Evolutionary conservation across 1,284 basidiomycete species (phyloP).

Genomic region (Gymnopus androsaceus): DNA sequence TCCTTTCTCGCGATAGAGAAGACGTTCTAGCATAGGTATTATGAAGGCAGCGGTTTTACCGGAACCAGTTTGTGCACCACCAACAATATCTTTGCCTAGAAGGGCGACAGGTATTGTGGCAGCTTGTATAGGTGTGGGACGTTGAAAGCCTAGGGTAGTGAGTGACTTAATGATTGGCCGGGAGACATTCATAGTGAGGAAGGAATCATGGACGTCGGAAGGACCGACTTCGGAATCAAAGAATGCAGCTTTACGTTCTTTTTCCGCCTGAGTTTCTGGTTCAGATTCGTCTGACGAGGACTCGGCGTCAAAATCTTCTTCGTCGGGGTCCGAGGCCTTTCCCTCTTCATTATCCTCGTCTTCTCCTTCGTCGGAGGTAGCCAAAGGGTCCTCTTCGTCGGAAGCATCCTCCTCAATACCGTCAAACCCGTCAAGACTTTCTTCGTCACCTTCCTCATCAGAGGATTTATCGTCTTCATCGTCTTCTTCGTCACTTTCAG

Average conservation of each 20-base stretch:
- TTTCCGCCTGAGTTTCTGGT: constrained; percentile 70
- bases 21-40: constrained; percentile 90
- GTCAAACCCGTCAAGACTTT: constrained; percentile 19
- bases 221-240: constrained; percentile 67
- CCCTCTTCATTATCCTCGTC: constrained; percentile 42
- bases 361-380: constrained; percentile 45
- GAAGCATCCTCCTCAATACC: constrained; percentile 32
- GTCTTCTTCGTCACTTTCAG: constrained; percentile 38
- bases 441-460: constrained; percentile 39
- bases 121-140: constrained; percentile 94
- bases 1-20: constrained; percentile 86
- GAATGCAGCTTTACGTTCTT: constrained; percentile 82
- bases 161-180: constrained; percentile 88
- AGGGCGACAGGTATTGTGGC: constrained; percentile 92
- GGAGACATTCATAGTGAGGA: constrained; percentile 86
- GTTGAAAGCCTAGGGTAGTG: constrained; percentile 77
- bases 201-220: constrained; percentile 60
- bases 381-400: constrained; percentile 43
- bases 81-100: constrained; percentile 93
- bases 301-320: constrained; percentile 33
- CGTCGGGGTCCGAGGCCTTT: constrained; percentile 43
- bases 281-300: constrained; percentile 56
- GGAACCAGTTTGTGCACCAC: constrained; percentile 92
- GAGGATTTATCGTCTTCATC: constrained; percentile 44
- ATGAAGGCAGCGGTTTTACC: constrained; percentile 98